phyloP scores from a whole-genome alignment of 176 grass and related monocot species.

The Oryza glumipatula region DNA sequence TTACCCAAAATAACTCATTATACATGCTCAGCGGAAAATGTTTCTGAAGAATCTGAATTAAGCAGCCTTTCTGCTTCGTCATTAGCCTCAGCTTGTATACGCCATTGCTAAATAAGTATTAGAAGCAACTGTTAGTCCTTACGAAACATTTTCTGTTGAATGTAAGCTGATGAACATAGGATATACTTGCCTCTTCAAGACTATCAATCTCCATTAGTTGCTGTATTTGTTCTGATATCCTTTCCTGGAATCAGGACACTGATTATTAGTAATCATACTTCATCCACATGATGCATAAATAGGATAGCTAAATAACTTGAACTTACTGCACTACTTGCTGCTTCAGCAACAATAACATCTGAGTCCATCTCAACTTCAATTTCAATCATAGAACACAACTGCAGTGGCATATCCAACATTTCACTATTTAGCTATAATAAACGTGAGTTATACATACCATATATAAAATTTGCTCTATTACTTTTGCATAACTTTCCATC shows the following conservation, averaged over 20 bases:
- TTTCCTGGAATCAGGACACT: constrained; percentile 60
- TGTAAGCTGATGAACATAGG: constrained; percentile 11
- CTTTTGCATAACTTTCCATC: constrained; percentile 91
- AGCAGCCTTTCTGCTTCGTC: constrained; percentile 98
- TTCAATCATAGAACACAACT: constrained; percentile 99
- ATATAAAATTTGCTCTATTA: constrained; percentile 44
- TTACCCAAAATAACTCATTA: constrained; percentile 42
- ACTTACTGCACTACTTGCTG: constrained; percentile 82
- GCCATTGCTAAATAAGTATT: constrained; percentile 75
- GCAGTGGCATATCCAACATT: constrained; percentile 32
- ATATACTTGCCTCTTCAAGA: constrained; percentile 90
- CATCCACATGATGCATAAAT: constrained; percentile 9
- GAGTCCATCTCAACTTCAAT: constrained; percentile 99
- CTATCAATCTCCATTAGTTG: constrained; percentile 97
- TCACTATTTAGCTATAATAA: constrained; percentile 1
- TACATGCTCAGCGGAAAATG: constrained; percentile 50
- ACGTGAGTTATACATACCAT: constrained; percentile 19
- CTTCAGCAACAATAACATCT: constrained; percentile 95
- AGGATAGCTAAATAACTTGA: constrained; percentile 48
- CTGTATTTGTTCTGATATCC: constrained; percentile 90
- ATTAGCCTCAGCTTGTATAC: constrained; percentile 96
- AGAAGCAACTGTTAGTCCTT: constrained; percentile 38
- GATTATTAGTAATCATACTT: constrained; percentile 22
- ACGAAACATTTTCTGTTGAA: not conserved
- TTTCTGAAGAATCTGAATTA: constrained; percentile 65